A percentile compares a stretch with the other conserved stretches of the same genome.
Evolutionary conservation across 768 basidiomycete genomes (phyloP).

Genomic region (Scleroderma citrinum): DNA sequence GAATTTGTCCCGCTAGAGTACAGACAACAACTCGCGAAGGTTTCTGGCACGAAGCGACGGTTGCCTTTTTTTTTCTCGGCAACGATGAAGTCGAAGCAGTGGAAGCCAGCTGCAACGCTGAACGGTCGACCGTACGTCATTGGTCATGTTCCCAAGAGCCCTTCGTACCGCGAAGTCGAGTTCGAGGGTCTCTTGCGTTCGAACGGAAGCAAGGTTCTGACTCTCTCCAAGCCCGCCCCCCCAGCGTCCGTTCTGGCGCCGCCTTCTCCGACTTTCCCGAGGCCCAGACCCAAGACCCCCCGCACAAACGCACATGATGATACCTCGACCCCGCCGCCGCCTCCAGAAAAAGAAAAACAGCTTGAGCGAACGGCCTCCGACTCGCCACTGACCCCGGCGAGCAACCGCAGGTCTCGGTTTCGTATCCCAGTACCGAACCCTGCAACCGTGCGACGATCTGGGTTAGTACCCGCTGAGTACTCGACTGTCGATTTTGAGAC

Average conservation of each 20-base stretch:
- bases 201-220: conserved; percentile 39
- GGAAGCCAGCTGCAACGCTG: conserved; percentile 79
- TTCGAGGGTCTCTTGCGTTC: conserved; percentile 71
- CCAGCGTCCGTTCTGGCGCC: conserved; percentile 14
- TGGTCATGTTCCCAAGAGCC: conserved; percentile 50
- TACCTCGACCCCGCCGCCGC: conserved; percentile 3
- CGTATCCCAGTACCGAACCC: conserved; percentile 57
- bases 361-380: conserved; percentile 25
- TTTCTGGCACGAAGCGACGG: conserved; percentile 49
- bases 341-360: conserved; percentile 17
- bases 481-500: conserved; percentile 82
- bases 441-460: conserved; percentile 40
- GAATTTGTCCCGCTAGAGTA: conserved; percentile 92
- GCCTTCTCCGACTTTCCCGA: conserved; percentile 19
- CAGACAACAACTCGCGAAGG: conserved; percentile 61
- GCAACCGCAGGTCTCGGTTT: conserved; percentile 46
- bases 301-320: conserved; percentile 13
- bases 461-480: conserved; percentile 66
- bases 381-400: conserved; percentile 20
- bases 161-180: conserved; percentile 60
- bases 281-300: conserved; percentile 28
- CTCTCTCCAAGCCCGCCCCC: conserved; percentile 23
- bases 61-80: conserved; percentile 65
- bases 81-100: conserved; percentile 38
- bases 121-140: conserved; percentile 73